Evolutionary conservation across 2,329 filamentous ascomycete genomes (phyloP).

Genomic region (Claviceps capensis): DNA sequence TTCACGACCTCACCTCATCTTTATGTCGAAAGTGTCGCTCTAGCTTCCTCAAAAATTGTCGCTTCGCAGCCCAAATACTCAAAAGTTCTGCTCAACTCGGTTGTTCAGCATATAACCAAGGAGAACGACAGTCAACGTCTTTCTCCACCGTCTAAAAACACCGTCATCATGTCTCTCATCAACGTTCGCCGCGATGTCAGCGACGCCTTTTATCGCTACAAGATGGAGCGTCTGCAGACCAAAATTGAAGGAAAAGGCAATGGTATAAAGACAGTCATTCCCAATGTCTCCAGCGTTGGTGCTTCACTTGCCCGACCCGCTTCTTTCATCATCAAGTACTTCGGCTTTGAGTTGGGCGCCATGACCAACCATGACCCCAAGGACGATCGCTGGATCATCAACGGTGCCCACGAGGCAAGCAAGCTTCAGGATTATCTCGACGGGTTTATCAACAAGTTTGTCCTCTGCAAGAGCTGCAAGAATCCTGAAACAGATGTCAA

Average conservation of each 20-base stretch:
- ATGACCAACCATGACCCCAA: conserved; percentile 96
- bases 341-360: conserved; percentile 95
- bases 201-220: conserved; percentile 99
- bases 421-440: conserved; percentile 98
- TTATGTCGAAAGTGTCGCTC: conserved; percentile 25
- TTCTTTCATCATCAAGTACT: conserved; percentile 97
- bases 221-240: conserved; percentile 97
- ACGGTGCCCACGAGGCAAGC: conserved; percentile 84
- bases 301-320: conserved; percentile 84
- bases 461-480: conserved; percentile 99
- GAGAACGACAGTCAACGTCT: conserved; percentile 6
- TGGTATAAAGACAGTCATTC: conserved; percentile 96
- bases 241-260: conserved; percentile 99
- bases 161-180: conserved; percentile 81
- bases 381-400: conserved; percentile 99
- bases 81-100: not conserved
- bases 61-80: conserved; percentile 10
- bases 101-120: not conserved
- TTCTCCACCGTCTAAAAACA: conserved; percentile 6
- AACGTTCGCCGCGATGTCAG: conserved; percentile 97
- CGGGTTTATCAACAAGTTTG: conserved; percentile 96
- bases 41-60: conserved; percentile 5
- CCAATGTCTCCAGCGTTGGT: conserved; percentile 91
- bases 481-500: conserved; percentile 95
- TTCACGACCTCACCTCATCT: conserved; percentile 11